Percentiles rank a stretch among this genome's conserved stretches.
Evolutionary conservation across 2,329 filamentous ascomycete genomes (phyloP).

Genomic region (Nakataea oryzae): DNA sequence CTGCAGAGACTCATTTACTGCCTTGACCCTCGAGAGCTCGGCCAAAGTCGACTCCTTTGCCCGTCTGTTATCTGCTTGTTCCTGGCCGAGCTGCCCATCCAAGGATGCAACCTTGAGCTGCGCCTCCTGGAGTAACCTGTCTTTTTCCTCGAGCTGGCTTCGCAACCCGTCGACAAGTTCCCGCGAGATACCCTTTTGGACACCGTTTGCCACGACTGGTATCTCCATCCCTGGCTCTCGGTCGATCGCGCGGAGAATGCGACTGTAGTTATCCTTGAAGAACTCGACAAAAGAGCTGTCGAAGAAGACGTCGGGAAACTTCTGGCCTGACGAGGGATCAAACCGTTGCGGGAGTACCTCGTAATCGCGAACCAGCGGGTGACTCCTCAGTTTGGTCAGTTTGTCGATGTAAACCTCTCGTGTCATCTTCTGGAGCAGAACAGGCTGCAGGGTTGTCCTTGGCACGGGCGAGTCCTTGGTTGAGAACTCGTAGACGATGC

Average conservation of each 20-base stretch:
- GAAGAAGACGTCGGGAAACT: constrained; percentile 73
- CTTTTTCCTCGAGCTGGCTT: constrained; percentile 65
- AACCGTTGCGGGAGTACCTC: constrained; percentile 71
- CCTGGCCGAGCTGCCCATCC: constrained; percentile 53
- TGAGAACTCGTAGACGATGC: constrained; percentile 91
- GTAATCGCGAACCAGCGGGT: constrained; percentile 76
- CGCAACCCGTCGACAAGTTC: constrained; percentile 83
- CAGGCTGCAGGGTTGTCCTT: constrained; percentile 66
- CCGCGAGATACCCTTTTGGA: constrained; percentile 85
- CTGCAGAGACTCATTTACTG: constrained; percentile 29
- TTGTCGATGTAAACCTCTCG: constrained; percentile 81
- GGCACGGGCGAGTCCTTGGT: constrained; percentile 93
- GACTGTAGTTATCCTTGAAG: constrained; percentile 90
- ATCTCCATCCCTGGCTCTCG: constrained; percentile 83
- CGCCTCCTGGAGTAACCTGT: constrained; percentile 35
- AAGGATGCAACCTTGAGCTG: constrained; percentile 35
- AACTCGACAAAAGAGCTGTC: constrained; percentile 84
- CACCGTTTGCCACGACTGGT: constrained; percentile 64
- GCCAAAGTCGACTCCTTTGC: constrained; percentile 46
- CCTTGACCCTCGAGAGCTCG: constrained; percentile 35
- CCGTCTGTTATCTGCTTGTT: constrained; percentile 61
- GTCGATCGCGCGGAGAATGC: constrained; percentile 75
- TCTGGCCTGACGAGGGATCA: constrained; percentile 33
- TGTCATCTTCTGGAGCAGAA: constrained; percentile 67
- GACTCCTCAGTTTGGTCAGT: constrained; percentile 64